phyloP scores from a whole-genome alignment of 2,329 filamentous ascomycete species.

The Ophiosphaerella narmari region DNA sequence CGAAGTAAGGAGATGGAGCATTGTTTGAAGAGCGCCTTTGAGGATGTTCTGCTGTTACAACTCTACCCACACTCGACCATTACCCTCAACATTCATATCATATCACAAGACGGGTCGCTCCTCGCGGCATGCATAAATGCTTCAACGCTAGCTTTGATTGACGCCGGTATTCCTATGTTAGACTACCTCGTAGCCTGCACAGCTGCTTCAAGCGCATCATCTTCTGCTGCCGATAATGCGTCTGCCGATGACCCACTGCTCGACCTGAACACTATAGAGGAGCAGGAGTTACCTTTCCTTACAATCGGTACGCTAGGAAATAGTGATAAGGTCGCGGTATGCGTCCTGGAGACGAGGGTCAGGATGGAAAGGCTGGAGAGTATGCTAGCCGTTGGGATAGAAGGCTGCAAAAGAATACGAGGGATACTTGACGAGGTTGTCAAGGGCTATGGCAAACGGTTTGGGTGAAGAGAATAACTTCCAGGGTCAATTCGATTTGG shows the following conservation, averaged over 20 bases:
- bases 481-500: too few species aligned
- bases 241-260: conserved; percentile 76
- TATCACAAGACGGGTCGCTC: conserved; percentile 87
- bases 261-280: conserved; percentile 78
- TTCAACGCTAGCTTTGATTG: conserved; percentile 85
- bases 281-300: conserved; percentile 85
- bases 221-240: conserved; percentile 58
- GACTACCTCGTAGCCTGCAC: conserved; percentile 90
- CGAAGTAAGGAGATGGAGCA: conserved; percentile 80
- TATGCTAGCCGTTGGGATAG: conserved; percentile 89
- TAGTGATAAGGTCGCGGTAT: conserved; percentile 74
- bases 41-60: conserved; percentile 78
- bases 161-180: conserved; percentile 93
- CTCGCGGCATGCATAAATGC: conserved; percentile 91
- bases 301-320: conserved; percentile 81
- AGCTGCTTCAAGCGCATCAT: conserved; percentile 73
- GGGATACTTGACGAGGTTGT: conserved; percentile 81
- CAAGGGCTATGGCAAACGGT: conserved; percentile 42
- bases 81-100: conserved; percentile 79
- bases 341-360: conserved; percentile 88
- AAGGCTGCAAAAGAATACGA: conserved; percentile 86
- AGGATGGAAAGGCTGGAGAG: conserved; percentile 81
- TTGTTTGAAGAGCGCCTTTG: conserved; percentile 77
- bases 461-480: conserved; percentile 20
- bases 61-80: conserved; percentile 90